Evolutionary conservation across 2,329 filamentous ascomycete species (phyloP).

Genomic region (Arachnopeziza araneosa): DNA sequence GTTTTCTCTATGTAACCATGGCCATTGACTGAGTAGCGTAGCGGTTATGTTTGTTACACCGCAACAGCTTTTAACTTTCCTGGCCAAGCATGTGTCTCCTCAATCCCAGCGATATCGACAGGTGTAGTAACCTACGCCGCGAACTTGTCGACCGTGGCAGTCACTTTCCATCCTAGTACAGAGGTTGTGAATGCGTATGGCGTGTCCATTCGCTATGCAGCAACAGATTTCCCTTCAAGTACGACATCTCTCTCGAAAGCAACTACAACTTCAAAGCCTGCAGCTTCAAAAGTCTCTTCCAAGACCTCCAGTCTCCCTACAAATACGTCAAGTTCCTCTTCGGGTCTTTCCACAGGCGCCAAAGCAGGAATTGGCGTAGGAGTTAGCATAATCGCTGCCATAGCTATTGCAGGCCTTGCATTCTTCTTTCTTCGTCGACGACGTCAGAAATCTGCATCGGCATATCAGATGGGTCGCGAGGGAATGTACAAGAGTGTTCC

Average conservation of each 20-base stretch:
- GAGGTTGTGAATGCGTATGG: slow-evolving; percentile 7
- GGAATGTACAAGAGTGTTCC: neutral
- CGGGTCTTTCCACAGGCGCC: neutral
- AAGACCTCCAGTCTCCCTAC: neutral
- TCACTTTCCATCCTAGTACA: neutral
- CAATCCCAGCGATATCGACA: neutral
- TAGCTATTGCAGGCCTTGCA: neutral
- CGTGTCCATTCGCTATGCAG: slow-evolving; percentile 3
- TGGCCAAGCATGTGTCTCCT: slow-evolving; percentile 3
- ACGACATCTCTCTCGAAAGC: neutral
- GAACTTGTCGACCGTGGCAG: neutral
- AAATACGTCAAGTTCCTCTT: neutral
- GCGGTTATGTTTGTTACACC: slow-evolving; percentile 6
- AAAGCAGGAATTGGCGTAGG: neutral
- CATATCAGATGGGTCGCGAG: neutral
- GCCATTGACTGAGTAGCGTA: neutral
- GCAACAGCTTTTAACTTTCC: slow-evolving; percentile 1
- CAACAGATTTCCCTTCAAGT: neutral
- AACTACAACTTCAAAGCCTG: neutral
- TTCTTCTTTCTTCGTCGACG: neutral
- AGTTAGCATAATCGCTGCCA: neutral
- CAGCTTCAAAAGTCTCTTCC: neutral
- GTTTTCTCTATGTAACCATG: neutral
- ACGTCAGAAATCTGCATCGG: neutral
- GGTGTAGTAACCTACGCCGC: neutral